A percentile compares a stretch with the other conserved stretches of the same genome.
Evolutionary conservation across 805 yeast genomes (phyloP).

Genomic region (Lipomyces kockii): DNA sequence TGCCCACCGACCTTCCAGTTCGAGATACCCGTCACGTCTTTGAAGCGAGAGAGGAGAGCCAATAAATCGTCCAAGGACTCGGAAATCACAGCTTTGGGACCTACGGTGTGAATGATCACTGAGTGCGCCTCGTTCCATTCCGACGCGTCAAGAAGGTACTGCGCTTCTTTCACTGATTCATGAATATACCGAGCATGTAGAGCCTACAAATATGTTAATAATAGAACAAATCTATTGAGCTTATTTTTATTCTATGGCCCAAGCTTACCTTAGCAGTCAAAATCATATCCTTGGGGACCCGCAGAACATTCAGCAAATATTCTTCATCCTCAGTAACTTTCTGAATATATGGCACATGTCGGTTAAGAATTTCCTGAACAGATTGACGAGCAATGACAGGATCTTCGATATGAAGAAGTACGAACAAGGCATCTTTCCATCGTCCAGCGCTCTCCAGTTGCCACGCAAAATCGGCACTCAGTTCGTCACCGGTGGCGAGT

Average conservation of each 20-base stretch:
- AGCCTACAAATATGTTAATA: constrained; percentile 60
- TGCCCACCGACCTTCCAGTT: constrained; percentile 47
- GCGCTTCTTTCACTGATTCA: constrained; percentile 63
- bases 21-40: constrained; percentile 35
- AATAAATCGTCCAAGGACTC: constrained; percentile 43
- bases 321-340: constrained; percentile 15
- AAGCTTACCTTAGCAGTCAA: constrained; percentile 30
- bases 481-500: constrained; percentile 44
- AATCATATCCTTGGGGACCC: constrained; percentile 29
- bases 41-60: constrained; percentile 38
- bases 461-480: constrained; percentile 54
- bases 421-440: constrained; percentile 65
- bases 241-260: background rate
- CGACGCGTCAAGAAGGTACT: constrained; percentile 64
- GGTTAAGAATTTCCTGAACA: constrained; percentile 45
- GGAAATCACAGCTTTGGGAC: constrained; percentile 71
- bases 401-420: constrained; percentile 60
- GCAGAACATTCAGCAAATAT: constrained; percentile 17
- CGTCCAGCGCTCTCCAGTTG: constrained; percentile 55
- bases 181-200: constrained; percentile 55
- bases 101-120: constrained; percentile 61
- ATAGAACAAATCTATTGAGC: constrained; percentile 42
- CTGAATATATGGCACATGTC: constrained; percentile 41
- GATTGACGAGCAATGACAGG: constrained; percentile 52
- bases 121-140: constrained; percentile 67